A percentile compares a stretch with the other conserved stretches of the same genome.
Evolutionary conservation across 176 grass and related monocot species (phyloP).

Genomic region (Ananas comosus): DNA sequence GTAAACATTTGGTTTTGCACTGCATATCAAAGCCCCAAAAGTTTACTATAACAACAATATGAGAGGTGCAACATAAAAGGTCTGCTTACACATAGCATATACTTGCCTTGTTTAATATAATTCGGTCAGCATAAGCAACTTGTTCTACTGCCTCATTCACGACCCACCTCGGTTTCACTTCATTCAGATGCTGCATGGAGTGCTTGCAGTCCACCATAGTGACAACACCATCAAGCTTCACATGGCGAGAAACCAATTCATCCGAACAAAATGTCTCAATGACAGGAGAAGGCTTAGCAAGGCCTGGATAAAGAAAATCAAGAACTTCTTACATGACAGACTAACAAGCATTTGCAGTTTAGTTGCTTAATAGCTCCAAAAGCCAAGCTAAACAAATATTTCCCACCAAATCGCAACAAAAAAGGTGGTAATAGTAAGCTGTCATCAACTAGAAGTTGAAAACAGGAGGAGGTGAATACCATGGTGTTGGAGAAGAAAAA

Average conservation of each 20-base stretch:
- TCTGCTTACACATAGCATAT: constrained; percentile 1
- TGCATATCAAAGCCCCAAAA: too few species aligned
- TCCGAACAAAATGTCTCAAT: constrained; percentile 72
- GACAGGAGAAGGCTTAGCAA: constrained; percentile 64
- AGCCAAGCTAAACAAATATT: background rate
- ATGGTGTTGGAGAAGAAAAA: too few species aligned
- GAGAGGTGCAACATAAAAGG: background rate
- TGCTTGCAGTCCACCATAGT: constrained; percentile 79
- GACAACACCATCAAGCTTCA: constrained; percentile 82
- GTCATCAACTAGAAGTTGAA: too few species aligned
- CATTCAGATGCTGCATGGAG: constrained; percentile 64
- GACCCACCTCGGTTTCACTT: constrained; percentile 69
- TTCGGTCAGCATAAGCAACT: constrained; percentile 59
- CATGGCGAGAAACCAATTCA: constrained; percentile 52
- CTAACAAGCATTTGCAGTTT: constrained; percentile 1
- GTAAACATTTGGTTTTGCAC: too few species aligned
- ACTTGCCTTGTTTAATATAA: constrained; percentile 56
- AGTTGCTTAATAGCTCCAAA: background rate
- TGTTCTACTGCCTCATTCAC: constrained; percentile 76
- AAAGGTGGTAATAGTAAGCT: too few species aligned
- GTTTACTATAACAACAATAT: too few species aligned
- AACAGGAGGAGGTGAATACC: too few species aligned
- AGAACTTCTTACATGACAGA: background rate
- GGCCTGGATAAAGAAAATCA: constrained; percentile 26
- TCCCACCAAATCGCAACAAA: too few species aligned